Percentiles rank a stretch among this genome's conserved stretches.
phyloP scores from a whole-genome alignment of 2,329 filamentous ascomycete species.

The Fusarium stilboides region DNA sequence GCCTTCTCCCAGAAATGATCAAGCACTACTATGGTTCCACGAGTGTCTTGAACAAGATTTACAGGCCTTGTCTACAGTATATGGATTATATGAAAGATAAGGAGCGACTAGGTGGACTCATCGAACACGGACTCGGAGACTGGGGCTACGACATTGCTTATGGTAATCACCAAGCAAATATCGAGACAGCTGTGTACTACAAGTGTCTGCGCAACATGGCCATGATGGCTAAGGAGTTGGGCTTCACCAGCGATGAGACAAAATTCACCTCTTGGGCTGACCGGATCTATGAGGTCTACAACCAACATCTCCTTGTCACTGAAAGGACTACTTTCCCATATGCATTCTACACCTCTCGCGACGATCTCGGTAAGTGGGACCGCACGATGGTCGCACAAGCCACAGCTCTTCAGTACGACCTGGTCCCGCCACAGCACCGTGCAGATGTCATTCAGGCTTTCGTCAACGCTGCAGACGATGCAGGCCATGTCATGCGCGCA shows the following conservation, averaged over 20 bases:
- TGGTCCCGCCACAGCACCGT: conserved; percentile 40
- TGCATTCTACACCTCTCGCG: conserved; percentile 57
- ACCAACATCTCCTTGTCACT: conserved; percentile 53
- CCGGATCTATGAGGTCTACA: conserved; percentile 53
- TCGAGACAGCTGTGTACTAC: conserved; percentile 62
- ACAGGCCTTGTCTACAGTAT: conserved; percentile 56
- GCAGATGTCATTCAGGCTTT: conserved; percentile 43
- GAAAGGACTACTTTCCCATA: conserved; percentile 52
- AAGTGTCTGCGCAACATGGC: conserved; percentile 56
- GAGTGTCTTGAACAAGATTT: conserved; percentile 55
- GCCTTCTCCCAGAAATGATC: conserved; percentile 56
- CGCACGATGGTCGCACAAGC: conserved; percentile 58
- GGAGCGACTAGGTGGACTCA: conserved; percentile 58
- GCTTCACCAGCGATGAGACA: conserved; percentile 43
- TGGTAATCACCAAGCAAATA: conserved; percentile 62
- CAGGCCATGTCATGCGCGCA: conserved; percentile 56
- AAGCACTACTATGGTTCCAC: conserved; percentile 59
- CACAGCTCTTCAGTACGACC: conserved; percentile 48
- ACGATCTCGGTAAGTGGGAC: conserved; percentile 52
- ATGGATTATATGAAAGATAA: conserved; percentile 60
- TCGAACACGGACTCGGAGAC: conserved; percentile 61
- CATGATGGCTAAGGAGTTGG: conserved; percentile 55
- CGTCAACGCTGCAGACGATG: conserved; percentile 44
- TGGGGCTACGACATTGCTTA: conserved; percentile 61
- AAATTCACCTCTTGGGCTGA: conserved; percentile 50